Base-by-base conservation (phyloP, 2,329 filamentous ascomycete genomes). In the Leptographium wingfieldii region DNA sequence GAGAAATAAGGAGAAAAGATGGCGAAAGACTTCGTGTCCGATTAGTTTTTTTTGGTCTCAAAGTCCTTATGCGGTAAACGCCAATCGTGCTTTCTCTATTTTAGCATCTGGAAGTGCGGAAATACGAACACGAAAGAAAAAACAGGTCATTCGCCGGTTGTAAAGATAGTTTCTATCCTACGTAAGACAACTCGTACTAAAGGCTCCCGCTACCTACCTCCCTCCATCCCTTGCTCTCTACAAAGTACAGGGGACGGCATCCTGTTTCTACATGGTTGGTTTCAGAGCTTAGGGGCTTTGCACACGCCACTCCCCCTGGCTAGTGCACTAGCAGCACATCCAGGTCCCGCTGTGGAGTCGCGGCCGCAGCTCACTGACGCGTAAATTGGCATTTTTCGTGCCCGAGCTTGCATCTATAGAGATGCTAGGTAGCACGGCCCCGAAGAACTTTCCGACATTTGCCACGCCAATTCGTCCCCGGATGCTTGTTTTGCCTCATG, bases 221-320 rank as follows among this genome's bases (percentile, higher is more conserved):
- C 10, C 49, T 52, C 11, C 16, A 52, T 29, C 49, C 27, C 27
- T 52, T 27, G 22, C 27, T 29, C 49, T 52, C 27, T 52, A 7
- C 27, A n/a, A 22, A 22, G 22, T 22, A 22, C 19, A n/a, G 29
- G 54, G 33, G 54, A 22, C 33, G 33, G 11, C 54, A 56, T 43
- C 54, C 54, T 57, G 40, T 57, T 49, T 27, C 55, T 16, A 19
- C 38, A 4, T 29, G 22, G 31, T 16, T 14, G 14, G 56, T 58
- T 58, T 58, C 56, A 58, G 56, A 53, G 56, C 56, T 51, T 57
- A 49, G 43, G 56, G 56, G 56, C 43, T 51, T 31, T 53, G 33
- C 16, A 33, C 56, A 58, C 56, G 33, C 56, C 56, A 40, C 49
- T 22, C 56, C 56, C 56, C 56, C 56, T 58, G 56, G 56, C 56